These are phyloP conservation scores for Mrakia hoshinonis DNA, from an alignment of 768 basidiomycete genomes.

Conservation along the genomic window DNA sequence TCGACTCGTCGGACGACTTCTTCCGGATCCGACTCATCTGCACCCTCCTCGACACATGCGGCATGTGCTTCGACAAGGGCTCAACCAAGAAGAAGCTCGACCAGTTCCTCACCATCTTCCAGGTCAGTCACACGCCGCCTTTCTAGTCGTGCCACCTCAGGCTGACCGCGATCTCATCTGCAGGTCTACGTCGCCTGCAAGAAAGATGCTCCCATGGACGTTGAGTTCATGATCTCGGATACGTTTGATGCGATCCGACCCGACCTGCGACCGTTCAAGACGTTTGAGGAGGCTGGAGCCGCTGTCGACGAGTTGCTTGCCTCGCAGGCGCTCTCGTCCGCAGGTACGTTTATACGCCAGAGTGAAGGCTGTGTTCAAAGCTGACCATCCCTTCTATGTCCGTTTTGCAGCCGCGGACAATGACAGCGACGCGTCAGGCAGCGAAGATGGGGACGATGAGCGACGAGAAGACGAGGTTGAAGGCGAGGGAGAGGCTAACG, in stretches of 20 bases:
- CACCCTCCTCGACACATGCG: slow-evolving; percentile 85
- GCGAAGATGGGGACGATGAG: slow-evolving; percentile 30
- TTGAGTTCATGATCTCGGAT: slow-evolving; percentile 93
- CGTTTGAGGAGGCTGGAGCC: slow-evolving; percentile 70
- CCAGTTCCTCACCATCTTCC: slow-evolving; percentile 84
- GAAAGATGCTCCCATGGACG: slow-evolving; percentile 75
- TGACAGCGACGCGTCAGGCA: slow-evolving; percentile 26
- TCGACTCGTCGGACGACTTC: slow-evolving; percentile 93
- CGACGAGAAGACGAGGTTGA: slow-evolving; percentile 28
- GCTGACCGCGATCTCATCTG: background rate
- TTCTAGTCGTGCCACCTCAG: slow-evolving; percentile 37
- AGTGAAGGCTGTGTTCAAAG: background rate
- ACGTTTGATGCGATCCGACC: slow-evolving; percentile 90
- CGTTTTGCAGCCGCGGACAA: slow-evolving; percentile 40
- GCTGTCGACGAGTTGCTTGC: slow-evolving; percentile 88
- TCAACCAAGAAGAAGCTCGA: slow-evolving; percentile 87
- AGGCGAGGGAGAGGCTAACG: background rate
- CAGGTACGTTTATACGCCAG: slow-evolving; percentile 43
- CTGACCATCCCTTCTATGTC: background rate
- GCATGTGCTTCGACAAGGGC: slow-evolving; percentile 94
- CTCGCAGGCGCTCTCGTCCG: slow-evolving; percentile 53
- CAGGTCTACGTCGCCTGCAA: slow-evolving; percentile 84
- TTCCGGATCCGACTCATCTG: slow-evolving; percentile 89
- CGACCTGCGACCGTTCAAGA: slow-evolving; percentile 60
- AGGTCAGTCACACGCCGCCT: slow-evolving; percentile 50